Evolutionary conservation across 2,329 filamentous ascomycete genomes (phyloP).

Genomic region (Fusarium udum): DNA sequence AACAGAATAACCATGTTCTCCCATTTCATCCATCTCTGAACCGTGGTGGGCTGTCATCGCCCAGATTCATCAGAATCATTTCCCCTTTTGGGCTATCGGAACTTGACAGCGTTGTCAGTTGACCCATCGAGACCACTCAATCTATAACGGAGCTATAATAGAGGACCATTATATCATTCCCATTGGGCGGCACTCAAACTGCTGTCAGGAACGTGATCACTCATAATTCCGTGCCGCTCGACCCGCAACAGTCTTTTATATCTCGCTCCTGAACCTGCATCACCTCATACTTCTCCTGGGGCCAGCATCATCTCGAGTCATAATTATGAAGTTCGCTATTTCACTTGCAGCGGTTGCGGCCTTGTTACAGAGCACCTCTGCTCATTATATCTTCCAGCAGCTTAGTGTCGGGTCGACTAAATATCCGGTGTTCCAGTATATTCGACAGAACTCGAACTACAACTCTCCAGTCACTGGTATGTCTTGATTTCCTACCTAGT

Average conservation of each 20-base stretch:
- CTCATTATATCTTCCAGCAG: slow-evolving; percentile 14
- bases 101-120: neutral
- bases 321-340: neutral
- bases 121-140: neutral
- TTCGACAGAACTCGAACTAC: slow-evolving; percentile 13
- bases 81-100: neutral
- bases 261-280: neutral
- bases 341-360: neutral
- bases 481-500: rapidly evolving
- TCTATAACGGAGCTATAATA: neutral
- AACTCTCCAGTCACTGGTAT: slow-evolving; percentile 15
- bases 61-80: neutral
- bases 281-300: neutral
- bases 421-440: slow-evolving; percentile 3
- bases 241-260: neutral
- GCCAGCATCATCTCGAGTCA: neutral
- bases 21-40: no score
- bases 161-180: neutral
- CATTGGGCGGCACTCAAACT: rapidly evolving
- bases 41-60: rapidly evolving
- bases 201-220: neutral
- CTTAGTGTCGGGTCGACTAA: slow-evolving; percentile 4
- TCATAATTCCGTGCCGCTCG: neutral
- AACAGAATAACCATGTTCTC: rapidly evolving
- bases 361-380: neutral